Evolutionary conservation across 2,329 filamentous ascomycete genomes (phyloP).

Genomic region (Hypoxylon sp.): DNA sequence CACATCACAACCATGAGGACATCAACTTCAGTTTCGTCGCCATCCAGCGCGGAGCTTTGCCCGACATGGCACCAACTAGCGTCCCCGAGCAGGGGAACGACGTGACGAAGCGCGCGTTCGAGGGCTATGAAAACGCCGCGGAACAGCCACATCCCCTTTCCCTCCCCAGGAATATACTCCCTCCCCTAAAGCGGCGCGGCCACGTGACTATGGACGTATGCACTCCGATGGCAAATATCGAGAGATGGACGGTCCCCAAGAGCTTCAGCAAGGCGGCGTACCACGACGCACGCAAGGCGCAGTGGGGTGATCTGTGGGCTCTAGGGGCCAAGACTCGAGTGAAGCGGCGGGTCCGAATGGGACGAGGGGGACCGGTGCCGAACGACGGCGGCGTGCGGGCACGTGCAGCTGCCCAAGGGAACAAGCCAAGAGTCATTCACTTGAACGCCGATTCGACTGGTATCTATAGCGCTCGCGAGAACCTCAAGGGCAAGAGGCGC

Average conservation of each 20-base stretch:
- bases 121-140: slow-evolving; percentile 68
- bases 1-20: slow-evolving; percentile 84
- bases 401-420: slow-evolving; percentile 41
- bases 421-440: slow-evolving; percentile 53
- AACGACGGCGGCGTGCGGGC: slow-evolving; percentile 58
- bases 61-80: slow-evolving; percentile 22
- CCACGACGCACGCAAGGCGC: slow-evolving; percentile 87
- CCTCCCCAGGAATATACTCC: slow-evolving; percentile 79
- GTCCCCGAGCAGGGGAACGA: slow-evolving; percentile 55
- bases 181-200: slow-evolving; percentile 84
- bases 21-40: slow-evolving; percentile 90
- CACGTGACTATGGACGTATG: slow-evolving; percentile 92
- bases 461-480: slow-evolving; percentile 52
- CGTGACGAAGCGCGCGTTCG: slow-evolving; percentile 72
- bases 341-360: slow-evolving; percentile 66
- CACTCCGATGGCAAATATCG: slow-evolving; percentile 82
- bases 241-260: slow-evolving; percentile 91
- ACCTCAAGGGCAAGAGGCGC: slow-evolving; percentile 35
- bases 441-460: slow-evolving; percentile 48
- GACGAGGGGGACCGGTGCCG: slow-evolving; percentile 50
- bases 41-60: slow-evolving; percentile 77
- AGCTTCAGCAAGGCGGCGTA: slow-evolving; percentile 84
- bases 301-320: slow-evolving; percentile 96
- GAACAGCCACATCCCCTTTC: slow-evolving; percentile 64
- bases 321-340: slow-evolving; percentile 89